phyloP scores from a whole-genome alignment of 805 yeast species.

The Kodamaea fukazawae region DNA sequence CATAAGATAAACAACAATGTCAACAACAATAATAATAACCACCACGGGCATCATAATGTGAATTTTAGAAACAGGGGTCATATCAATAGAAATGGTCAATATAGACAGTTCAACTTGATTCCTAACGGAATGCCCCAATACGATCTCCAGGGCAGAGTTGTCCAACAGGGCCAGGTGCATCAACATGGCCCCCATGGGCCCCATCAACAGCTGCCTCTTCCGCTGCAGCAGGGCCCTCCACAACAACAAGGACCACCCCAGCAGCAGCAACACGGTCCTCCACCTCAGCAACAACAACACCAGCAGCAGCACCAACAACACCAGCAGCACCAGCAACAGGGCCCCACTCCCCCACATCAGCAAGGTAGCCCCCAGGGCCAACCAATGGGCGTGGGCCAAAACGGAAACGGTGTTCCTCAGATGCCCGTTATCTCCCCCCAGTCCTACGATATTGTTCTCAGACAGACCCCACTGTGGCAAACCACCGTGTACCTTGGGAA shows the following conservation, averaged over 20 bases:
- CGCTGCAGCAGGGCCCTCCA: not conserved
- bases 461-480: conserved; percentile 80
- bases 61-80: conserved; percentile 6
- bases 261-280: conserved; percentile 1
- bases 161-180: not conserved
- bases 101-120: conserved; percentile 16
- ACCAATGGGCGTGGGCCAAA: conserved; percentile 1
- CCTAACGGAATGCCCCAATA: conserved; percentile 11
- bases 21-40: conserved; percentile 6
- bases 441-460: conserved; percentile 64
- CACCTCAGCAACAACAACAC: conserved; percentile 6
- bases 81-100: conserved; percentile 8
- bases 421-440: conserved; percentile 47
- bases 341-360: not conserved
- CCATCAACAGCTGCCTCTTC: not conserved
- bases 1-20: conserved; percentile 47
- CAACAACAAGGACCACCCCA: conserved; percentile 5
- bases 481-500: conserved; percentile 88
- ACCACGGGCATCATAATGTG: conserved; percentile 3
- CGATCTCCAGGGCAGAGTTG: conserved; percentile 5
- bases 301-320: conserved; percentile 7
- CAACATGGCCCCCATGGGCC: too few relatives aligned
- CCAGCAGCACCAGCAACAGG: conserved; percentile 8
- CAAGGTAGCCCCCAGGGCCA: not conserved
- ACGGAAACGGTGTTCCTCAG: conserved; percentile 7